Evolutionary conservation across 129 eudicot species (phyloP).

Genomic region (Cynara cardunculus): DNA sequence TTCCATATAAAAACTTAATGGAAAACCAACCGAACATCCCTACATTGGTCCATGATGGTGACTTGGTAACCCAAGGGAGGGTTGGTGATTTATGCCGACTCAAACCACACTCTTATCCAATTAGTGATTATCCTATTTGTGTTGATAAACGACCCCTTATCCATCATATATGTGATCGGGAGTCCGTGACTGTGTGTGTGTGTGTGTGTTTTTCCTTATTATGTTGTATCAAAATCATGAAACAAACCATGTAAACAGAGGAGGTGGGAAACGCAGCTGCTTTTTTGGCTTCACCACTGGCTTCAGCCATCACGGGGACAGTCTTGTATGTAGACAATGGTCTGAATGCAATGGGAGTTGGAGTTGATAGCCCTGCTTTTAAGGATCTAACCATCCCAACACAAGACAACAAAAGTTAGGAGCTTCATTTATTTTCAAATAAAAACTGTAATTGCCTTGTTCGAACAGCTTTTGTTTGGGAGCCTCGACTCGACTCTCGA

Average conservation of each 20-base stretch:
- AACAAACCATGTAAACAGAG: background rate
- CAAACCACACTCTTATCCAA: too few species aligned
- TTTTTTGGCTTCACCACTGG: conserved; percentile 45
- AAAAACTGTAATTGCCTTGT: background rate
- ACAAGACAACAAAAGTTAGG: conserved; percentile 6
- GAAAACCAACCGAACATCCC: too few species aligned
- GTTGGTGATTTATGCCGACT: too few species aligned
- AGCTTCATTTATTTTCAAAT: conserved; percentile 4
- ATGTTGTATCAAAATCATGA: background rate
- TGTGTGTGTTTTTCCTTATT: background rate
- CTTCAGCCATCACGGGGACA: conserved; percentile 65
- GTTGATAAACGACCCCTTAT: too few species aligned
- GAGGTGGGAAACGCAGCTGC: conserved; percentile 18
- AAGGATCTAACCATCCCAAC: conserved; percentile 48
- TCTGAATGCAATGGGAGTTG: conserved; percentile 64
- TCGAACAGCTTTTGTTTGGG: background rate
- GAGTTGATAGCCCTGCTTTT: conserved; percentile 58
- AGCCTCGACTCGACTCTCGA: too few species aligned
- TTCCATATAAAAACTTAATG: too few species aligned
- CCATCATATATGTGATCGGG: too few species aligned
- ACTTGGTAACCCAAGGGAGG: too few species aligned
- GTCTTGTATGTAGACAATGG: conserved; percentile 68
- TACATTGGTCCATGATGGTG: too few species aligned
- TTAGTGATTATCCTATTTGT: too few species aligned
- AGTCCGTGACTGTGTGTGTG: background rate